Evolutionary conservation across 2,329 filamentous ascomycete species (phyloP), one percentile per base, ranked within the genome.

Genomic region (Ophiosphaerella korrae): DNA sequence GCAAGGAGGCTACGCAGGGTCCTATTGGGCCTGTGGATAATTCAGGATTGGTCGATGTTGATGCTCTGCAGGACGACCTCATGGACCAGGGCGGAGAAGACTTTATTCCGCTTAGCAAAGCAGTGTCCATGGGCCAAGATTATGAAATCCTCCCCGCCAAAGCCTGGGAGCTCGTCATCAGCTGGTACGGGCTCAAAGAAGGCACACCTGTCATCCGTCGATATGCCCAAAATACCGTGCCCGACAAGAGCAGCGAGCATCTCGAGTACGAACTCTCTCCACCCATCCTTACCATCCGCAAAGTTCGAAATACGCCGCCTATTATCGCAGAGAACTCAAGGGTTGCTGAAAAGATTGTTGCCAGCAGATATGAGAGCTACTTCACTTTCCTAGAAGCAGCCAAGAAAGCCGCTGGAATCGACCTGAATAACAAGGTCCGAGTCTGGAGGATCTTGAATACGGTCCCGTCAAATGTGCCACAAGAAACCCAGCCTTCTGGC

Each of bases 21-120:
- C 82, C 84, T 4, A 82, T 94, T 48, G 92, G 92, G 1, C 89
- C 90, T 0, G 83, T 97, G 29, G 91, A 97, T 77, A 97, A 97
- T 68, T 86, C 88, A 0, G 88, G 92, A 67, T 86, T 97, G 41
- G 72, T 71, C 14, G 70, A 73, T 32, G 46, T 55, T 43, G 63
- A 63, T 21, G 48, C 57, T 7, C 33, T 64, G 7, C 47, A 52
- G 14, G 60, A 64, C 5, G 61, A 64, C 24, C 51, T 74, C 31
- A 55, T 55, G 7, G 74, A 75, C 46, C 68, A 76, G 41, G 74
- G 76, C 12, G 77, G 81, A 13, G 63, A 73, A 9, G 57, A 67
- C 26, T 96, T 92, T 64, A 83, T 93, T 29, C 86, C 89, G 3
- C 80, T 97, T 38, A 88, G 86, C 60, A 84, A 84, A 1, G 90